Base-by-base conservation (phyloP, 108 stramenopile genomes). In the Nitzschia sp. region DNA sequence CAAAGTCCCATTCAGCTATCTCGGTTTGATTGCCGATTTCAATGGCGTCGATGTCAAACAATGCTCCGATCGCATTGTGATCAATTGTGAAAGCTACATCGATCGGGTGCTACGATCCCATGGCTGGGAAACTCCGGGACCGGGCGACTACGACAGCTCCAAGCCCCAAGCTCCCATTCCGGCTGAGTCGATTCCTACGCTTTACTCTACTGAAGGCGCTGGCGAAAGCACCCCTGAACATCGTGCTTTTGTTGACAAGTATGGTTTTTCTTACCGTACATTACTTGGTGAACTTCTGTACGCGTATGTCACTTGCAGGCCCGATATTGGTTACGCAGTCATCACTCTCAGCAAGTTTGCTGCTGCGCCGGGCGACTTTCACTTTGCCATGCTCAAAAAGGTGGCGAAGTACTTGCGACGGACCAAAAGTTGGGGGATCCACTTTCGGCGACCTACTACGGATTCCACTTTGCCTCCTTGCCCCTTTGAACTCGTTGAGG, bases 251-350 rank as follows among this genome's bases (percentile, higher is more conserved):
- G 25, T 3, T 3, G 29, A 35, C 35, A 18, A 54, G 9, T 24
- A 21, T 3, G 29, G 24, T 9, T 63, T 80, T n/a, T n/a, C n/a
- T n/a, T n/a, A n/a, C n/a, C n/a, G n/a, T n/a, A n/a, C n/a, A n/a
- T n/a, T n/a, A n/a, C n/a, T 72, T 47, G 82, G 82, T 13, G 83
- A 84, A 65, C 33, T 84, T 3, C 66, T 77, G 0, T 83, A 72
- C 42, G 75, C 82, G 0, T 56, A 65, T 47, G 65, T 60, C 3
- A 72, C 66, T 13, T 72, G 75, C 51, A 65, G 66, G 9, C 82
- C 72, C 3, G 78, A 83, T 29, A 57, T 79, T 48, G 70, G 71
- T 9, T 76, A 34, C 18, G 53, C n/a, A n/a, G n/a, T n/a, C n/a
- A n/a, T n/a, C n/a, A n/a, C n/a, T n/a, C n/a, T n/a, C n/a, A n/a